A percentile compares a stretch with the other conserved stretches of the same genome.
Conservation (phyloP, 306 rosid genomes). For the Sophora flavescens region DNA sequence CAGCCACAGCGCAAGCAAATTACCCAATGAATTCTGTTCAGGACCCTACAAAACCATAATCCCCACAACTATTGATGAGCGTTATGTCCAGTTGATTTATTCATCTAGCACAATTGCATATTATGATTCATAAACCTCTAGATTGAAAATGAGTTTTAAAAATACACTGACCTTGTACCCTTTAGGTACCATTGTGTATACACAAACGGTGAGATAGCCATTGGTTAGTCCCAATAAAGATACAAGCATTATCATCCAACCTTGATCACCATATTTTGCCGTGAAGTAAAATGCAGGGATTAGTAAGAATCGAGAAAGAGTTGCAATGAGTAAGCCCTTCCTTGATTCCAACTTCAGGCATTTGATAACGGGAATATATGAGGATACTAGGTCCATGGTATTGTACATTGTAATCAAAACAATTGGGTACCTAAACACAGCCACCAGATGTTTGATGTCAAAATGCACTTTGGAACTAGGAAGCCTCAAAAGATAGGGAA, state of each 20-base stretch:
- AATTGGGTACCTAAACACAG: too few relatives aligned
- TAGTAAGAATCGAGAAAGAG: slow-evolving; percentile 60
- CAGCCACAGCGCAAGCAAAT: slow-evolving; percentile 71
- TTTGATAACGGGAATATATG: too few relatives aligned
- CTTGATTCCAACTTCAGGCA: slow-evolving; percentile 71
- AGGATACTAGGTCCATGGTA: too few relatives aligned
- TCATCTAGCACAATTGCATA: background rate
- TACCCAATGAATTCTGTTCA: slow-evolving; percentile 90
- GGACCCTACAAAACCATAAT: slow-evolving; percentile 66
- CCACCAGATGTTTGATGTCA: too few relatives aligned
- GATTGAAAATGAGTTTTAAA: too few relatives aligned
- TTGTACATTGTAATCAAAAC: too few relatives aligned
- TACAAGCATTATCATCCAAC: slow-evolving; percentile 82
- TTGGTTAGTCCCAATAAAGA: slow-evolving; percentile 72
- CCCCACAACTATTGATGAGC: background rate
- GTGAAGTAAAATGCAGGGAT: slow-evolving; percentile 85
- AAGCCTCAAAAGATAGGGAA: too few relatives aligned
- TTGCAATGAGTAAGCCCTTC: slow-evolving; percentile 58
- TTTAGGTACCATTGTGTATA: slow-evolving; percentile 69
- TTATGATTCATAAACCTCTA: too few relatives aligned
- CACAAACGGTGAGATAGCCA: slow-evolving; percentile 82
- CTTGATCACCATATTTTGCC: slow-evolving; percentile 78
- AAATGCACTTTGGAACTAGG: too few relatives aligned
- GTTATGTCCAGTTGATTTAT: background rate
- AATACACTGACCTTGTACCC: too few relatives aligned